Evolutionary conservation across 306 rosid genomes (phyloP).

Genomic region (Cicer pinnatifidum): DNA sequence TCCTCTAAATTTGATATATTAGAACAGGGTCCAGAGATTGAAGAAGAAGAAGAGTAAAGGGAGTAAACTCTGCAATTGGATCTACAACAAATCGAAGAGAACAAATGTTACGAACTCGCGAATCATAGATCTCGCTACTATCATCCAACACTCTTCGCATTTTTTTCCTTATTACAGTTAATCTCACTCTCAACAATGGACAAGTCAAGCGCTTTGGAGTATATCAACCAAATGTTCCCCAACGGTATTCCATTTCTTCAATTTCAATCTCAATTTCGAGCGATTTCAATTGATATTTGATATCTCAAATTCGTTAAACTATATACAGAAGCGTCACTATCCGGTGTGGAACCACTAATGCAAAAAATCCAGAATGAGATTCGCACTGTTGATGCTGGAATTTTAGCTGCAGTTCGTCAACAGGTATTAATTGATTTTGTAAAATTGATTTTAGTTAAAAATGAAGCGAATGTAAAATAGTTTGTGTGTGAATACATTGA

Average conservation of each 20-base stretch:
- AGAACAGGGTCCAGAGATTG: slow-evolving; percentile 19
- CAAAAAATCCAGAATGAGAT: slow-evolving; percentile 94
- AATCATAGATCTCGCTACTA: slow-evolving; percentile 37
- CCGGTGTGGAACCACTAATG: slow-evolving; percentile 97
- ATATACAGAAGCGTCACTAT: slow-evolving; percentile 74
- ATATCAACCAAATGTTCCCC: slow-evolving; percentile 98
- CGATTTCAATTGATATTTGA: background rate
- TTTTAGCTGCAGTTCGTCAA: slow-evolving; percentile 89
- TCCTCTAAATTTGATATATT: slow-evolving; percentile 33
- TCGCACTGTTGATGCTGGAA: slow-evolving; percentile 91
- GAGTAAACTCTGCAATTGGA: slow-evolving; percentile 32
- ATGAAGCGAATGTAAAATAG: too few relatives aligned
- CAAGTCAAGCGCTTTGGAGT: slow-evolving; percentile 94
- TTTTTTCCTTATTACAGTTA: slow-evolving; percentile 22
- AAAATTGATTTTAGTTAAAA: too few relatives aligned
- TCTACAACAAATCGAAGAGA: slow-evolving; percentile 39
- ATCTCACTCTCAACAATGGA: slow-evolving; percentile 60
- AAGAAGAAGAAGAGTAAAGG: slow-evolving; percentile 28
- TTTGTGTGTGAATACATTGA: too few relatives aligned
- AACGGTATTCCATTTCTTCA: slow-evolving; percentile 55
- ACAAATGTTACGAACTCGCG: slow-evolving; percentile 10
- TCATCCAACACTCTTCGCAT: slow-evolving; percentile 13
- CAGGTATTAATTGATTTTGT: slow-evolving; percentile 52
- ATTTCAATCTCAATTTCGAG: slow-evolving; percentile 2
- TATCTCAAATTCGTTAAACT: slow-evolving; percentile 27